These are phyloP conservation scores for Xylaria nigripes DNA, from an alignment of 495 filamentous ascomycete species.

Conservation along the genomic window DNA sequence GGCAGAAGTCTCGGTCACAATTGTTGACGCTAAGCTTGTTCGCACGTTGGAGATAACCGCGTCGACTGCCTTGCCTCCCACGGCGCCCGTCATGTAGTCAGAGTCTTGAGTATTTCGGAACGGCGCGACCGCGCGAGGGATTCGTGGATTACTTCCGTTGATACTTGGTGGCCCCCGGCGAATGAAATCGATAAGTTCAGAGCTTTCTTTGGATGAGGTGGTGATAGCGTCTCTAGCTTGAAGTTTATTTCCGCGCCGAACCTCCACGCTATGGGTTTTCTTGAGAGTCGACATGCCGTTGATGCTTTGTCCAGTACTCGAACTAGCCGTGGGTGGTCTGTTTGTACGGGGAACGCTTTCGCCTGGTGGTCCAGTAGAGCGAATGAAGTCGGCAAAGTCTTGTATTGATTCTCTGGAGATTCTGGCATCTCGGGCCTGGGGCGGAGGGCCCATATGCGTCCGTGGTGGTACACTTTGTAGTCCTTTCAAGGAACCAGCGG, in stretches of 20 bases:
- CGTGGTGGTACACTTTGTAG: constrained; percentile 24
- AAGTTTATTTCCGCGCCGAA: constrained; percentile 33
- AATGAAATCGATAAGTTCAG: constrained; percentile 91
- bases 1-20: constrained; percentile 31
- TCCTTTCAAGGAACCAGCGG: constrained; percentile 22
- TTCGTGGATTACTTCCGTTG: constrained; percentile 48
- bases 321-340: constrained; percentile 1
- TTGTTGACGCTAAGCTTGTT: constrained; percentile 37
- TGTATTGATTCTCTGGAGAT: constrained; percentile 54
- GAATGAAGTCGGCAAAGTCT: constrained; percentile 81
- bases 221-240: constrained; percentile 66
- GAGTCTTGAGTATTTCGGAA: constrained; percentile 82
- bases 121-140: constrained; percentile 75
- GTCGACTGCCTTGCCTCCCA: constrained; percentile 44
- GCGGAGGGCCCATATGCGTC: constrained; percentile 26
- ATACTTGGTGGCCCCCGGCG: constrained; percentile 63
- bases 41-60: constrained; percentile 37
- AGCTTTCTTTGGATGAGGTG: constrained; percentile 54
- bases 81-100: constrained; percentile 52
- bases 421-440: constrained; percentile 60
- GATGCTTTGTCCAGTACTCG: constrained; percentile 15
- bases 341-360: constrained; percentile 20
- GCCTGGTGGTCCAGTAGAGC: constrained; percentile 63
- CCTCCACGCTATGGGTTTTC: constrained; percentile 28
- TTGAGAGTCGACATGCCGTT: constrained; percentile 17